These are phyloP conservation scores for Niebla homalea DNA, from an alignment of 495 filamentous ascomycete genomes.

Conservation along the genomic window DNA sequence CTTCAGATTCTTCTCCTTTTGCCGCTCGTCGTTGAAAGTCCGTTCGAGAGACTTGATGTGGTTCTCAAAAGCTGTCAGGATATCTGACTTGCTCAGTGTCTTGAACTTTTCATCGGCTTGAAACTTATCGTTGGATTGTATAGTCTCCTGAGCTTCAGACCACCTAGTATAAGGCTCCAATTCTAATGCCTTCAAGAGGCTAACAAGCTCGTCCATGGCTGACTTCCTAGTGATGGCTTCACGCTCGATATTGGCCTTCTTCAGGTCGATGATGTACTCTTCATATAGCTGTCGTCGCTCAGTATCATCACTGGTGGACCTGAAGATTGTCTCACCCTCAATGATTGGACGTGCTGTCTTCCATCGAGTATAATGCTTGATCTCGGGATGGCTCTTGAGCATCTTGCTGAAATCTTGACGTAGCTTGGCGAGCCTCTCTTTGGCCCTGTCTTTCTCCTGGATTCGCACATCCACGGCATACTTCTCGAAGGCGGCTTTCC, in stretches of 20 bases:
- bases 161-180: slow-evolving; percentile 91
- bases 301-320: slow-evolving; percentile 73
- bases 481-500: slow-evolving; percentile 89
- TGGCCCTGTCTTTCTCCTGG: slow-evolving; percentile 89
- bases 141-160: slow-evolving; percentile 74
- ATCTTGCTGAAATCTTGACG: slow-evolving; percentile 90
- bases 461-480: slow-evolving; percentile 80
- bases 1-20: slow-evolving; percentile 70
- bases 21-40: slow-evolving; percentile 74
- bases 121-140: slow-evolving; percentile 68
- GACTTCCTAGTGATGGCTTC: slow-evolving; percentile 60
- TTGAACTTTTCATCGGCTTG: slow-evolving; percentile 81
- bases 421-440: slow-evolving; percentile 86
- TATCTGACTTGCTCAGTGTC: slow-evolving; percentile 72
- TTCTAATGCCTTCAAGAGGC: slow-evolving; percentile 68
- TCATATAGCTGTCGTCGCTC: slow-evolving; percentile 90
- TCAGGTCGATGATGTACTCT: slow-evolving; percentile 79
- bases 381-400: slow-evolving; percentile 92
- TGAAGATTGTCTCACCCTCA: slow-evolving; percentile 89
- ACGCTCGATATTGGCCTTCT: slow-evolving; percentile 59
- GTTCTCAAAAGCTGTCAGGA: slow-evolving; percentile 85
- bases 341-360: slow-evolving; percentile 91
- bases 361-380: slow-evolving; percentile 96
- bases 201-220: slow-evolving; percentile 73
- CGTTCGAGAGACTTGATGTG: slow-evolving; percentile 88